Evolutionary conservation across 2,329 filamentous ascomycete species (phyloP), one percentile per base, ranked within the genome.

Genomic region (Nemania sp.): DNA sequence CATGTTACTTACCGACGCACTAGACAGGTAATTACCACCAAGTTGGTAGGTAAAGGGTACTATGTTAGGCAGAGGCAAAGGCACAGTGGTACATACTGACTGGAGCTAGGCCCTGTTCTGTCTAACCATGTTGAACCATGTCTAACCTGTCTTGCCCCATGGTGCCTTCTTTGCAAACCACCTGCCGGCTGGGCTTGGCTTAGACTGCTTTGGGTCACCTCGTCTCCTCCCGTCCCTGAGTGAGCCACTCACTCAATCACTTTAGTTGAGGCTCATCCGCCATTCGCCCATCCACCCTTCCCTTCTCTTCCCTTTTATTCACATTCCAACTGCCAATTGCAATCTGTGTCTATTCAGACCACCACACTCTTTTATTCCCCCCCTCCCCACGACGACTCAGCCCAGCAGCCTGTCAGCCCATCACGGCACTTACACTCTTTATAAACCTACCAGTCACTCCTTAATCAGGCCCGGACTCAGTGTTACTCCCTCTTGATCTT

Each of bases 391-490:
- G 29, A 32, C 52, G 18, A 61, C 62, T 32, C 20, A 62, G 54
- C 58, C 56, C 38, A 49, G 22, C 24, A 51, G 58, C 58, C 47
- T 59, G 57, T 63, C 54, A 66, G 65, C 68, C 68, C 41, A 6
- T 49, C 29, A 18, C 62, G 68, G 68, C 68, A 61, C 65, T 66
- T 58, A 70, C 68, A 64, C 38, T 70, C 68, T 66, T 68, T 70
- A 68, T 55, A 62, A 60, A 35, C n/a, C 22, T 41, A 63, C 51
- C 5, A 45, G 62, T 63, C 65, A 62, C 51, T 70, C 65, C 29
- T 68, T 68, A 24, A 26, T 55, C 59, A 66, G 59, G 59, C 60
- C 38, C 58, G 45, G 64, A 63, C 60, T 53, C 47, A 55, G 53
- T 38, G 24, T 63, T 26, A 51, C 56, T 58, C 51, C 45, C 52